A percentile compares a stretch with the other conserved stretches of the same genome.
These are phyloP conservation scores for Ophiocordyceps polyrhachis-furcata DNA, from an alignment of 2,329 filamentous ascomycete genomes.

Conservation along the genomic window DNA sequence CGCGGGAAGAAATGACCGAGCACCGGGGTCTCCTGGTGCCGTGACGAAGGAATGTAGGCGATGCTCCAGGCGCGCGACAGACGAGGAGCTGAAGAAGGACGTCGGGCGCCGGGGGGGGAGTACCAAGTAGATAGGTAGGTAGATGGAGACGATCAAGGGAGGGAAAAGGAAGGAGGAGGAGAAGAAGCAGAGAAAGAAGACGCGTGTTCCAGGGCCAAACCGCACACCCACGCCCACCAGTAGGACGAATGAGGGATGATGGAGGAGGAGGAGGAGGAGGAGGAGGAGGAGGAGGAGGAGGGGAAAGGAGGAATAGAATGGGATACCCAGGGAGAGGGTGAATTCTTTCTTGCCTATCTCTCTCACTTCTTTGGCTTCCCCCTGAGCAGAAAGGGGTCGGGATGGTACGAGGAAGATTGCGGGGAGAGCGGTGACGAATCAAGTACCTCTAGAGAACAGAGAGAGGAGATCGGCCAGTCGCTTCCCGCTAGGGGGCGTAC, in stretches of 20 bases:
- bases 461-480: neutral
- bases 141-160: neutral
- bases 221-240: neutral
- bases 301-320: neutral
- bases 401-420: neutral
- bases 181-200: neutral
- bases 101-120: neutral
- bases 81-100: neutral
- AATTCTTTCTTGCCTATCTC: neutral
- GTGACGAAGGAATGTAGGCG: conserved; percentile 1
- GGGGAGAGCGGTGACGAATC: neutral
- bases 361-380: too few relatives aligned
- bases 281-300: neutral
- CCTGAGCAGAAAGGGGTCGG: neutral
- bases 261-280: neutral
- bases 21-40: neutral
- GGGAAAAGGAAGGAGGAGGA: neutral
- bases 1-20: conserved; percentile 2
- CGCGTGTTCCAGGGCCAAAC: neutral
- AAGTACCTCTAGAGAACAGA: neutral
- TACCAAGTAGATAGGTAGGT: neutral
- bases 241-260: neutral
- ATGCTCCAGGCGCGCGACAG: conserved; percentile 1
- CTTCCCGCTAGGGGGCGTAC: neutral
- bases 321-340: neutral